These are phyloP conservation scores for Zea luxurians DNA, from an alignment of 176 grass and related monocot genomes.

Conservation along the genomic window DNA sequence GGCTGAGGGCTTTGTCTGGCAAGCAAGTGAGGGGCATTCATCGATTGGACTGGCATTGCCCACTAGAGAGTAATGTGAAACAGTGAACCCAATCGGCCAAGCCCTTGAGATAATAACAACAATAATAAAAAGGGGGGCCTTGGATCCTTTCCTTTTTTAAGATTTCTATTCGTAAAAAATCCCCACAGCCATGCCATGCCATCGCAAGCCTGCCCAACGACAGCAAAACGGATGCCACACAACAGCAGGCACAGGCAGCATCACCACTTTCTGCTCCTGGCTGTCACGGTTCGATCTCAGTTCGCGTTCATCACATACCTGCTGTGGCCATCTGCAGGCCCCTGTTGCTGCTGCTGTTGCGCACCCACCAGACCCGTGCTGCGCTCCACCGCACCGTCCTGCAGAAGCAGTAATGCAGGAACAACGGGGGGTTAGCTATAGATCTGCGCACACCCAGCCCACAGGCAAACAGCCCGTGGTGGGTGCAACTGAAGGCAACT, in stretches of 20 bases:
- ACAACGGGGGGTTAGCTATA: constrained; percentile 10
- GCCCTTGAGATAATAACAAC: constrained; percentile 6
- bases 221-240: not conserved
- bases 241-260: not conserved
- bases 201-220: not conserved
- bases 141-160: constrained; percentile 49
- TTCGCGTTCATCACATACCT: constrained; percentile 45
- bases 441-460: constrained; percentile 22
- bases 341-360: constrained; percentile 33
- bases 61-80: constrained; percentile 20
- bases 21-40: constrained; percentile 17
- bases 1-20: constrained; percentile 27
- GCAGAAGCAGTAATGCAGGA: constrained; percentile 19
- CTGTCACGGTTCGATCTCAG: constrained; percentile 24
- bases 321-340: constrained; percentile 20
- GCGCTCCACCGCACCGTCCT: constrained; percentile 29
- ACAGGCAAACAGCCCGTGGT: no score
- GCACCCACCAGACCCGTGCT: constrained; percentile 33
- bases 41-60: constrained; percentile 39
- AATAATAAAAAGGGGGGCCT: constrained; percentile 34
- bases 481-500: constrained; percentile 12
- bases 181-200: not conserved
- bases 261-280: constrained; percentile 16
- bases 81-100: not conserved
- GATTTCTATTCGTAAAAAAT: constrained; percentile 3